Evolutionary conservation across 352 stramenopile species (phyloP).

Genomic region (Globisporangium nunn): DNA sequence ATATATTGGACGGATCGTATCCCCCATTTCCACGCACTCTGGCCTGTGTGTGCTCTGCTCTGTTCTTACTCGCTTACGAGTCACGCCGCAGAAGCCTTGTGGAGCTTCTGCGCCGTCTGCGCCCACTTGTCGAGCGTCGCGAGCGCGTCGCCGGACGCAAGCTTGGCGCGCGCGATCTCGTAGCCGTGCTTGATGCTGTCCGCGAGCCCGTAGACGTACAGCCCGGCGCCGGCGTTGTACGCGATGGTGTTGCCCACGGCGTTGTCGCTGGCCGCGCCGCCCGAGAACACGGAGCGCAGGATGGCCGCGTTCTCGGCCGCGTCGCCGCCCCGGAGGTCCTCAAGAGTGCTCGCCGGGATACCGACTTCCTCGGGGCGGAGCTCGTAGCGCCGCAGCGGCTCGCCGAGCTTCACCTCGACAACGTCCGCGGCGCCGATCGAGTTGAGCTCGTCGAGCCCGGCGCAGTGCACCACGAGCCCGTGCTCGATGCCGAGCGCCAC

Average conservation of each 20-base stretch:
- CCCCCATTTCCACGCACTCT: no score
- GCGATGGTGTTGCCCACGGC: conserved; percentile 96
- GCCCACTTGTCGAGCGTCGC: conserved; percentile 59
- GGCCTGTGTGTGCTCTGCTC: no score
- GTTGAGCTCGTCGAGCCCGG: conserved; percentile 98
- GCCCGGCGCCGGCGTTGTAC: conserved; percentile 95
- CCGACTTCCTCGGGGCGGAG: conserved; percentile 62
- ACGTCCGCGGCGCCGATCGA: conserved; percentile 88
- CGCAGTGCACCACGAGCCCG: conserved; percentile 97
- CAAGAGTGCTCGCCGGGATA: conserved; percentile 88
- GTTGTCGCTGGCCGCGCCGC: conserved; percentile 87
- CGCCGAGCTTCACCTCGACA: conserved; percentile 56
- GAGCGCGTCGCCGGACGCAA: conserved; percentile 61
- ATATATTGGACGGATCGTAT: no score
- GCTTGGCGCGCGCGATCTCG: conserved; percentile 65
- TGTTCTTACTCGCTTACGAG: no score
- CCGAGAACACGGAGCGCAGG: conserved; percentile 71
- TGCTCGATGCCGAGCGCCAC: conserved; percentile 94
- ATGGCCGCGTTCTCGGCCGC: conserved; percentile 94
- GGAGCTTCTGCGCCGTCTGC: conserved; percentile 44
- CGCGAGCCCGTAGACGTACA: conserved; percentile 96
- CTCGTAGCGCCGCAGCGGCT: conserved; percentile 39
- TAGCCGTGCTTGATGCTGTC: conserved; percentile 86
- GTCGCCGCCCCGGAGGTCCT: conserved; percentile 94
- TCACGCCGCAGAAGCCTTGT: conserved; percentile 12